phyloP scores from a whole-genome alignment of 176 grass and related monocot genomes.

The Guadua angustifolia region DNA sequence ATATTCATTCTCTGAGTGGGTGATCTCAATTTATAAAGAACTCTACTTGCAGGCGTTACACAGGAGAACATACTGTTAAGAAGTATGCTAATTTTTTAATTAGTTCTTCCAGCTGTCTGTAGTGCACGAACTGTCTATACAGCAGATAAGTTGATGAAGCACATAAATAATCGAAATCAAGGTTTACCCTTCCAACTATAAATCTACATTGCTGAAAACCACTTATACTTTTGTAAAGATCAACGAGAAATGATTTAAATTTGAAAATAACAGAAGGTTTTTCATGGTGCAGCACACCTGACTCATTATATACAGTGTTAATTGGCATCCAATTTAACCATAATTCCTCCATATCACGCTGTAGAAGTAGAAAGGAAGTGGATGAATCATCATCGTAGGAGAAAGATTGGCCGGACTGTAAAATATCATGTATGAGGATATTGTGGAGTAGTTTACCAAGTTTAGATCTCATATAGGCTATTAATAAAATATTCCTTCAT shows the following conservation, averaged over 20 bases:
- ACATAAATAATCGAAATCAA: conserved; percentile 66
- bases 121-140: conserved; percentile 43
- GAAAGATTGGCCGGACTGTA: conserved; percentile 7
- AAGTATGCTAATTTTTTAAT: too few species aligned
- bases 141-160: conserved; percentile 56
- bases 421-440: too few species aligned
- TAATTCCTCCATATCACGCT: conserved; percentile 52
- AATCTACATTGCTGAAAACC: conserved; percentile 66
- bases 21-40: conserved; percentile 51
- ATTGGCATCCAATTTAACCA: conserved; percentile 68
- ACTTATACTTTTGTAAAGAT: conserved; percentile 53
- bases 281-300: conserved; percentile 50
- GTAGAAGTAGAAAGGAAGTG: conserved; percentile 26
- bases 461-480: too few species aligned
- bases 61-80: too few species aligned
- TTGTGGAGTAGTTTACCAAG: too few species aligned
- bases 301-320: conserved; percentile 54
- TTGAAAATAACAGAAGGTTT: conserved; percentile 69
- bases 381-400: conserved; percentile 7
- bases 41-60: conserved; percentile 43
- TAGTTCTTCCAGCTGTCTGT: conserved; percentile 51
- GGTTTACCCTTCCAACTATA: conserved; percentile 62
- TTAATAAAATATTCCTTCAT: too few species aligned
- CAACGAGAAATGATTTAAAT: conserved; percentile 60
- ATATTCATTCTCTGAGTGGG: too few species aligned